Percentiles rank a stretch among this genome's conserved stretches.
Evolutionary conservation across 768 basidiomycete species (phyloP).

Genomic region (Rhizopogon vinicolor): DNA sequence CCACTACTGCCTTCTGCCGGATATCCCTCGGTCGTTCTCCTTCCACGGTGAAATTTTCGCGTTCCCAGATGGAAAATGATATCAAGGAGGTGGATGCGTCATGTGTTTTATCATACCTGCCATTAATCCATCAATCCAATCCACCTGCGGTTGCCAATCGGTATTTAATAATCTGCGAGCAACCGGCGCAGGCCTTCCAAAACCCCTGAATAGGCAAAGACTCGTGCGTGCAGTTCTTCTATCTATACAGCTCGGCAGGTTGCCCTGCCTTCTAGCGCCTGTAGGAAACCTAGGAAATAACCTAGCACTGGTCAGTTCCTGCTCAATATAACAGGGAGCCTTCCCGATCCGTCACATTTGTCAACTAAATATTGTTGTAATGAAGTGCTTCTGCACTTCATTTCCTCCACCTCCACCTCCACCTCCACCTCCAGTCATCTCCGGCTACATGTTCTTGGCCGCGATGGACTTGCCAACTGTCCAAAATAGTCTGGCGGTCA

Average conservation of each 20-base stretch:
- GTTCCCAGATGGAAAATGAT: not conserved
- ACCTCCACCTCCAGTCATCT: not conserved
- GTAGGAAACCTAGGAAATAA: not conserved
- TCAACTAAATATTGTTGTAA: not conserved
- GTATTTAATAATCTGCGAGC: not conserved
- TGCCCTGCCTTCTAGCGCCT: not conserved
- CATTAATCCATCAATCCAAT: not conserved
- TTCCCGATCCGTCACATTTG: not conserved
- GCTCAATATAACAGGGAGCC: not conserved
- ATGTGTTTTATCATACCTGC: not conserved
- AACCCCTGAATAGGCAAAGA: not conserved
- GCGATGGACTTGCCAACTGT: not conserved
- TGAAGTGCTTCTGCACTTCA: not conserved
- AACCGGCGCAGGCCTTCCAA: not conserved
- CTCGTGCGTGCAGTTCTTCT: not conserved
- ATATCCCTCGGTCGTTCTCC: not conserved
- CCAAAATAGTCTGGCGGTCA: not conserved
- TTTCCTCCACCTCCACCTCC: not conserved
- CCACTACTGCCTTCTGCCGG: no score
- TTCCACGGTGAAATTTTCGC: not conserved
- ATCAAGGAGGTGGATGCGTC: not conserved
- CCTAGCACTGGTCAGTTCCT: not conserved
- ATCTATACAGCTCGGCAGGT: not conserved
- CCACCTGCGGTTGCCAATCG: not conserved
- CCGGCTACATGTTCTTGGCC: not conserved